phyloP scores from a whole-genome alignment of 176 grass and related monocot genomes.

The Triticum monococcum region DNA sequence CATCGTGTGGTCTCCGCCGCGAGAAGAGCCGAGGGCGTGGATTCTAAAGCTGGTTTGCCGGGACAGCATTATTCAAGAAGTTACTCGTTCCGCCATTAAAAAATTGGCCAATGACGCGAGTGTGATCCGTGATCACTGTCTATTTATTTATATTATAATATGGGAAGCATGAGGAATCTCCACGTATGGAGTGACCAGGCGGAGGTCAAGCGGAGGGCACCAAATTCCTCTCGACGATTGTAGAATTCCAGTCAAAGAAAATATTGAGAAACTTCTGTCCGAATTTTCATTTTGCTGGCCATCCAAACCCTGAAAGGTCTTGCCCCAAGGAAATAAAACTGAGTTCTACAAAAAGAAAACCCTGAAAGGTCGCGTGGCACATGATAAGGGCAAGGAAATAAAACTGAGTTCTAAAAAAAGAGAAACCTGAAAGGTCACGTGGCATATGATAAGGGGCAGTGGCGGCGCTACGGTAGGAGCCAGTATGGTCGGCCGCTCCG shows the following conservation, averaged over 20 bases:
- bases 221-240: not conserved
- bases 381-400: not conserved
- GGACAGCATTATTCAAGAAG: not conserved
- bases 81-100: not conserved
- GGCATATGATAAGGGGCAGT: constrained; percentile 5
- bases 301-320: not conserved
- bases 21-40: not conserved
- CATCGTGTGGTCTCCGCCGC: not conserved
- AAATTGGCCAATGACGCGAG: not conserved
- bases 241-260: not conserved
- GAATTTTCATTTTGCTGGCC: not conserved
- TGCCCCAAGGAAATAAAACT: not conserved
- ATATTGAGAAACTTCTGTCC: not conserved
- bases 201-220: not conserved
- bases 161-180: not conserved
- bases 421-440: not conserved
- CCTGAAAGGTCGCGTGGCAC: not conserved
- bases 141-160: not conserved
- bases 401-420: too few species aligned
- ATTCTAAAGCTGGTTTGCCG: not conserved
- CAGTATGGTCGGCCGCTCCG: too few species aligned
- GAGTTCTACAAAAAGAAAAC: too few species aligned
- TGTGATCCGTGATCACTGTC: not conserved
- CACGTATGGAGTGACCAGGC: constrained; percentile 11
- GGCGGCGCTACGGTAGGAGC: too few species aligned